These are phyloP conservation scores for Microdochium trichocladiopsis DNA, from an alignment of 2,329 filamentous ascomycete genomes.

Conservation along the genomic window DNA sequence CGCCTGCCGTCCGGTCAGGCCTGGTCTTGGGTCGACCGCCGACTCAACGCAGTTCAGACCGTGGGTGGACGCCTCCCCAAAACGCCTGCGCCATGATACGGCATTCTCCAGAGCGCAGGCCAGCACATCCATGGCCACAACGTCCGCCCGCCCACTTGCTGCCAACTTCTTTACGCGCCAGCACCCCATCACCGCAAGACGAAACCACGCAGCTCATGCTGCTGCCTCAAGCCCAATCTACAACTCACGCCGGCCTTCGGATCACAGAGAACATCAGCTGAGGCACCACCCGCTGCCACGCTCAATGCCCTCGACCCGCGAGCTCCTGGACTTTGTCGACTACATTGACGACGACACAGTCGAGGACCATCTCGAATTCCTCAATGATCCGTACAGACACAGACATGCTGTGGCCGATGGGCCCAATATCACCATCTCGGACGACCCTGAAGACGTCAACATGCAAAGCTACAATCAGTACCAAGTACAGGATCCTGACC, in stretches of 20 bases:
- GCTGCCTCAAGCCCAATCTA: background rate
- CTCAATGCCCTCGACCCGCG: conserved; percentile 13
- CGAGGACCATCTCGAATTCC: conserved; percentile 44
- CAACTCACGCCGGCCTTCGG: background rate
- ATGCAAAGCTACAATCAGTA: conserved; percentile 37
- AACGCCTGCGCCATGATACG: background rate
- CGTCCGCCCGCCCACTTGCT: background rate
- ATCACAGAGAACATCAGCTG: background rate
- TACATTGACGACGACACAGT: conserved; percentile 38
- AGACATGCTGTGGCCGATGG: conserved; percentile 45
- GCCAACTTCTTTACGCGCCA: background rate
- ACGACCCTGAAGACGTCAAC: conserved; percentile 38
- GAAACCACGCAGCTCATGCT: background rate
- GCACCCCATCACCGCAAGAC: background rate
- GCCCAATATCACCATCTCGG: conserved; percentile 41
- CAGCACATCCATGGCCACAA: background rate
- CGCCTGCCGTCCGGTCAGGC: background rate
- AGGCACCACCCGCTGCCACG: background rate
- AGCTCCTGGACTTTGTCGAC: conserved; percentile 47
- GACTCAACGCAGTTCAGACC: background rate
- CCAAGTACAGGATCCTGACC: conserved; percentile 23
- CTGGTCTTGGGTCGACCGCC: background rate
- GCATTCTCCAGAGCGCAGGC: background rate
- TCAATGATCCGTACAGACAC: conserved; percentile 45
- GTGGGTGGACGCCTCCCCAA: background rate